Base-by-base conservation (phyloP, 495 filamentous ascomycete genomes). In the Hyaloscypha hepaticicola region DNA sequence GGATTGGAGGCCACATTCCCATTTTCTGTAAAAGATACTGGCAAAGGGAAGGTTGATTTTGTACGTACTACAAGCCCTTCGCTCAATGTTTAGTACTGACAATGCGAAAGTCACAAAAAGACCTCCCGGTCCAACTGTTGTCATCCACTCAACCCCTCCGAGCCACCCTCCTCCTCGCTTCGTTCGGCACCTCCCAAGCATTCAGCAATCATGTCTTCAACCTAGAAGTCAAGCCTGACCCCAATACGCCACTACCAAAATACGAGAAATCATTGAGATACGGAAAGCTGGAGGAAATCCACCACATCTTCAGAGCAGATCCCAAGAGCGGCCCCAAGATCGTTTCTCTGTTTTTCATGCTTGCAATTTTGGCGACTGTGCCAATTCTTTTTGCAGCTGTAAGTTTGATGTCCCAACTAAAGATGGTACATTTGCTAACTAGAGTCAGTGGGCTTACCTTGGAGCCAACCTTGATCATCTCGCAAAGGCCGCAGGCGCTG, bases 1-100 rank as follows among this genome's bases (percentile, higher is more conserved):
- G 89, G 90, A 24, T 79, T 98, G 48, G 93, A 97, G 74, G 88
- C 93, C n/a, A 93, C 93, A 0, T 96, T 91, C 72, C 87, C 92
- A 7, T 83, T 99, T 69, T 87, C 76, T 7, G 82, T 96, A 29
- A 97, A 96, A 77, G 92, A 94, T 0, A 91, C 80, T 73, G 93
- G 93, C 56, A 96, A 96, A 76, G 90, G 86, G 5, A 87, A 88
- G 26, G 80, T 95, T 21, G 90, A 94, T 69, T 78, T 97, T 75
- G 93, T 97, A 84, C 70, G 88, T 61, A 22, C 5, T 33, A 26
- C 28, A 22, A 34, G 29, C 55, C 12, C 38, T 9, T 27, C 2
- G 12, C 19, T 33, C 7, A 21, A 55, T 29, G 29, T 26, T 11
- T 21, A 41, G 41, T 22, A 64, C 75, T 79, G 65, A 82, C 63